Conservation (phyloP, 768 basidiomycete species). For the Boletus insuetus region DNA sequence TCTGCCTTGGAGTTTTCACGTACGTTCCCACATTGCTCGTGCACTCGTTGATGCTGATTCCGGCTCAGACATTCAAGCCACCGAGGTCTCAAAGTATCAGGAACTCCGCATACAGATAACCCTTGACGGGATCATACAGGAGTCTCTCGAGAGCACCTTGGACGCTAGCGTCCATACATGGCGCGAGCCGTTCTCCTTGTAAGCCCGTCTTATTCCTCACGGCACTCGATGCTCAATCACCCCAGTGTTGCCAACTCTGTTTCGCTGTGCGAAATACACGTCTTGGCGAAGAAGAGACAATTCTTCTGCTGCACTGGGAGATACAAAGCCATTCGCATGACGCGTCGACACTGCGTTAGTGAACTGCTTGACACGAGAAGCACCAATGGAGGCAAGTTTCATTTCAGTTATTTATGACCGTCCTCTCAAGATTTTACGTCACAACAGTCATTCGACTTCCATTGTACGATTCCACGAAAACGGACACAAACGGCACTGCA, state of each 20-base stretch:
- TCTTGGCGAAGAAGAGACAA: conserved; percentile 26
- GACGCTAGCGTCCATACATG: conserved; percentile 25
- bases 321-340: conserved; percentile 29
- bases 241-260: conserved; percentile 16
- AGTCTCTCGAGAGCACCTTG: conserved; percentile 28
- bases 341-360: conserved; percentile 24
- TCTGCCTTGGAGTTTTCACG: conserved; percentile 26
- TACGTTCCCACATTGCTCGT: conserved; percentile 4
- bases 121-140: conserved; percentile 28
- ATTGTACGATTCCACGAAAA: conserved; percentile 32
- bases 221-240: conserved; percentile 8
- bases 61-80: conserved; percentile 21
- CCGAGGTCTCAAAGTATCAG: conserved; percentile 21
- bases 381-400: conserved; percentile 28
- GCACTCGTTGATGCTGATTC: background rate
- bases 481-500: conserved; percentile 26
- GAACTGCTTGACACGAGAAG: conserved; percentile 28
- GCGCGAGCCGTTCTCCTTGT: conserved; percentile 32
- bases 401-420: conserved; percentile 29
- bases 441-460: conserved; percentile 28
- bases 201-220: conserved; percentile 1
- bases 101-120: conserved; percentile 27
- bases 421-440: conserved; percentile 29
- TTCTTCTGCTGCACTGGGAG: conserved; percentile 28
- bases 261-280: conserved; percentile 29